Base-by-base conservation (phyloP, 352 stramenopile species). In the Globisporangium takayamanum region DNA sequence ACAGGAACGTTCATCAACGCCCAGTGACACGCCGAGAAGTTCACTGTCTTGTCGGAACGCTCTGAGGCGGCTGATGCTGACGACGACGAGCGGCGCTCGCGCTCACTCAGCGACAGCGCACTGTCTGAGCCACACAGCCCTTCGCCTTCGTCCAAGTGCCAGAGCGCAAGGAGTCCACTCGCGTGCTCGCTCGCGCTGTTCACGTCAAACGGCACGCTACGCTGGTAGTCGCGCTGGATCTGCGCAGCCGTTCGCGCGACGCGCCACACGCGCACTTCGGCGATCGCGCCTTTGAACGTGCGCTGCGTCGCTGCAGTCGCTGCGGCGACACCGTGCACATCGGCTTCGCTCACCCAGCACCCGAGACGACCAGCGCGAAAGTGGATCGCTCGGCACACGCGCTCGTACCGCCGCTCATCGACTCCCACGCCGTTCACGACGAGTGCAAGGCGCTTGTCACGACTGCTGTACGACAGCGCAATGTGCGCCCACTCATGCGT, bases 111-210 rank as follows among this genome's bases (percentile, higher is more conserved):
- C 8, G 44, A 55, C 18, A 53, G 53, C 14, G 62, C 67, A 42
- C 57, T 67, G 67, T 89, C 80, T 28, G 80, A 82, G 44, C 66
- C 76, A 57, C 67, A 83, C 14, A 88, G 76, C 2, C 78, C 81
- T 70, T 91, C 81, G 10, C 80, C 82, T 78, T 94, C 84, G 10
- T 80, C 77, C 25, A 89, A 55, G 67, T 89, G 84, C 84, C 84
- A 94, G 10, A 92, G 50, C 16, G 72, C 78, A 22, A 89, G 64
- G 41, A 80, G 47, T 28, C 66, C 20, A 39, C 12, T 50, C 66
- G 25, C n/a, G 49, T 48, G 63, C 36, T 60, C 30, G 50, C 60
- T 69, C 7, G 54, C 41, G 18, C 15, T 2, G 2, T 59, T 48
- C 22, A 73, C 65, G 10, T 72, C 64, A n/a, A 77, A 64, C 15